A percentile compares a stretch with the other conserved stretches of the same genome.
phyloP scores from a whole-genome alignment of 306 rosid species.

The Cajanus cajan region DNA sequence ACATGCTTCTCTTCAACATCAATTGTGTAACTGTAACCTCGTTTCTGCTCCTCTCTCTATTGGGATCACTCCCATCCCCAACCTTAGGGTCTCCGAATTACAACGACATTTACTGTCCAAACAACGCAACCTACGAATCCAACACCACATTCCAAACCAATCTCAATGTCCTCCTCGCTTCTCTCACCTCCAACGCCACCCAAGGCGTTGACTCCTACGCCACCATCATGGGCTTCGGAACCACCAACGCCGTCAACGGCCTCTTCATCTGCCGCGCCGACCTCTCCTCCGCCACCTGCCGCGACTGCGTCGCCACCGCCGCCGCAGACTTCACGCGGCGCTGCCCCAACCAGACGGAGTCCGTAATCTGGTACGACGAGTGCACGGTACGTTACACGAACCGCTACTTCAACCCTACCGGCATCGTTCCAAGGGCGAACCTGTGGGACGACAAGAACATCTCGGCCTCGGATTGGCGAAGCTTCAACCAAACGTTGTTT shows the following conservation, averaged over 20 bases:
- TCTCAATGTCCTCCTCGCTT: constrained; percentile 42
- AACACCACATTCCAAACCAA: constrained; percentile 38
- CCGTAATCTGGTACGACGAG: constrained; percentile 44
- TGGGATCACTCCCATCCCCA: neutral
- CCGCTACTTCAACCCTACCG: neutral
- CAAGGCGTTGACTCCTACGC: constrained; percentile 14
- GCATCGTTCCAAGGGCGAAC: neutral
- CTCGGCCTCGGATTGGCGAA: neutral
- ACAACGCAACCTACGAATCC: constrained; percentile 19
- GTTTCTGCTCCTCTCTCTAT: constrained; percentile 8
- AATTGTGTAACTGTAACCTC: neutral
- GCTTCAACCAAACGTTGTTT: constrained; percentile 26
- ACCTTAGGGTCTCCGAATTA: constrained; percentile 16
- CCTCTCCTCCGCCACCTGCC: constrained; percentile 15
- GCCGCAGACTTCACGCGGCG: neutral
- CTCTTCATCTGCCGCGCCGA: constrained; percentile 59
- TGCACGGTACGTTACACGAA: constrained; percentile 46
- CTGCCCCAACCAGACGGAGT: constrained; percentile 41
- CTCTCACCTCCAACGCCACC: constrained; percentile 42
- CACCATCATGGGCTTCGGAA: neutral
- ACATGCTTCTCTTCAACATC: neutral
- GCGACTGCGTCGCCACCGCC: constrained; percentile 37
- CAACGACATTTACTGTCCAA: constrained; percentile 21
- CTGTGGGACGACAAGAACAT: neutral
- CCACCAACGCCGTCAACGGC: constrained; percentile 28